Evolutionary conservation across 164 flowering plant species (phyloP).

Genomic region (Chimonanthus salicifolius): DNA sequence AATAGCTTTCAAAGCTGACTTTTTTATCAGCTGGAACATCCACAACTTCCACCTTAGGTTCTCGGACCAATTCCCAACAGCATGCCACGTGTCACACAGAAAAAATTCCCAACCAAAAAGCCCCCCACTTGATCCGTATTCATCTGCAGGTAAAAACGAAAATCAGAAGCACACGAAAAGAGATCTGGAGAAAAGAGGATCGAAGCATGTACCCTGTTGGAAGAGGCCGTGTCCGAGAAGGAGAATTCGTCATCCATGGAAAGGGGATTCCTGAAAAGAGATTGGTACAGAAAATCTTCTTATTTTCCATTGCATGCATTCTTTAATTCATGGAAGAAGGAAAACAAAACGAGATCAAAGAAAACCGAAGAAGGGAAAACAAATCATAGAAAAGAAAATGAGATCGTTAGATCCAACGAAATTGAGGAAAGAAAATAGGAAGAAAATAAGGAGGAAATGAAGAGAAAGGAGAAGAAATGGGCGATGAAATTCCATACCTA

Average conservation of each 20-base stretch:
- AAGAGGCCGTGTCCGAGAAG: slow-evolving; percentile 1
- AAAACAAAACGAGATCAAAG: neutral
- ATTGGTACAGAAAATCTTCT: neutral
- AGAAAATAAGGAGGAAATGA: too few relatives aligned
- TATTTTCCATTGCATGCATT: neutral
- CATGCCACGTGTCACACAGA: too few relatives aligned
- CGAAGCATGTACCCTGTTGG: neutral
- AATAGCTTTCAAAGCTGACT: too few relatives aligned
- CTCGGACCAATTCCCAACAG: too few relatives aligned
- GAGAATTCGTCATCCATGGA: slow-evolving; percentile 4
- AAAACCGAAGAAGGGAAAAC: neutral
- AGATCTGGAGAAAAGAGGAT: neutral
- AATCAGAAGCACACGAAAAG: neutral
- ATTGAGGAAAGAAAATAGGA: neutral
- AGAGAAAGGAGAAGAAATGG: too few relatives aligned
- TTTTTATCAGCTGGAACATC: too few relatives aligned
- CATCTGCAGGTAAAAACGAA: neutral
- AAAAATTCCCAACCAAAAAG: too few relatives aligned
- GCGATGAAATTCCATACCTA: too few relatives aligned
- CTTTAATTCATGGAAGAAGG: neutral
- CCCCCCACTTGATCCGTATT: too few relatives aligned
- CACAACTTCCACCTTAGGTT: too few relatives aligned
- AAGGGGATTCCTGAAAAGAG: neutral
- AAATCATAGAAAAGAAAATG: neutral
- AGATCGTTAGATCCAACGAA: neutral